These are phyloP conservation scores for Shiraia bambusicola DNA, from an alignment of 2,329 filamentous ascomycete genomes.

Conservation along the genomic window DNA sequence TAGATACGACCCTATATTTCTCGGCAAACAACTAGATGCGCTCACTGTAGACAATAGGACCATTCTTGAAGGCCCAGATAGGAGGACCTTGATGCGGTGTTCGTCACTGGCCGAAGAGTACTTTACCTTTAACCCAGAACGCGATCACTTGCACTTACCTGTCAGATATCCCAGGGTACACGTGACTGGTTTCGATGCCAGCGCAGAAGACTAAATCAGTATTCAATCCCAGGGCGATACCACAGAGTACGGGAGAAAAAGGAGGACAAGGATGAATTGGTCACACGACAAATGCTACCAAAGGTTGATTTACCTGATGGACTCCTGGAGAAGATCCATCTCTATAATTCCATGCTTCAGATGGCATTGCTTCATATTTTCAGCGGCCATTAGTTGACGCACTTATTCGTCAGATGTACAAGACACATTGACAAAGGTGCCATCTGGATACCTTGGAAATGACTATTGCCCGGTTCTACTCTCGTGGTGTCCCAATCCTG, in stretches of 20 bases:
- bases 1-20: not conserved
- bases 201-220: too few species aligned
- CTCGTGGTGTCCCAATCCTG: conserved; percentile 13
- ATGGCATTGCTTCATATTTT: conserved; percentile 10
- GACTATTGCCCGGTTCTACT: conserved; percentile 19
- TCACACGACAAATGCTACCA: not conserved
- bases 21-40: not conserved
- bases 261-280: not conserved
- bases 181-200: too few species aligned
- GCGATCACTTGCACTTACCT: conserved; percentile 10
- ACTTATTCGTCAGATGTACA: conserved; percentile 18
- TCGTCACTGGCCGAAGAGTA: conserved; percentile 15
- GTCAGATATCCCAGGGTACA: conserved; percentile 9
- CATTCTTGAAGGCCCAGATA: conserved; percentile 9
- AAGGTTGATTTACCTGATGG: conserved; percentile 6
- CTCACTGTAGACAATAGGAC: not conserved
- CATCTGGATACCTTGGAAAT: conserved; percentile 20
- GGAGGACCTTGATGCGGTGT: conserved; percentile 10
- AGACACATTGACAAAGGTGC: conserved; percentile 5
- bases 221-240: not conserved
- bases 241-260: not conserved
- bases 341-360: conserved; percentile 26
- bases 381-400: conserved; percentile 14
- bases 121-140: conserved; percentile 12
- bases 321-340: conserved; percentile 19